These are phyloP conservation scores for Lachancea dasiensis DNA, from an alignment of 805 yeast genomes.

Conservation along the genomic window DNA sequence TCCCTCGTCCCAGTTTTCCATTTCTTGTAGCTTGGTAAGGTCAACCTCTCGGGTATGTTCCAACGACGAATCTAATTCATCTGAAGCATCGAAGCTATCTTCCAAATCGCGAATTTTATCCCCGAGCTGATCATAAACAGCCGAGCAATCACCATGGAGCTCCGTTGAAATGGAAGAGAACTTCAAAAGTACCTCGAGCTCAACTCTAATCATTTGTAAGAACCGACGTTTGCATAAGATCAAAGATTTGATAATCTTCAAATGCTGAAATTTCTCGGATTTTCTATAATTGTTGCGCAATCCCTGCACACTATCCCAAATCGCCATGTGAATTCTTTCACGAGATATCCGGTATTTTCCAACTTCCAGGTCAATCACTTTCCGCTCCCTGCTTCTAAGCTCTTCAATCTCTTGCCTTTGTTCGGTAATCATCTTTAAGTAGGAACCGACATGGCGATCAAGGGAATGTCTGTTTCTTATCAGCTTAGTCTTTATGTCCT, in stretches of 20 bases:
- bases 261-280: conserved; percentile 40
- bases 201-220: conserved; percentile 39
- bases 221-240: conserved; percentile 36
- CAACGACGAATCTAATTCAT: conserved; percentile 44
- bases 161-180: conserved; percentile 20
- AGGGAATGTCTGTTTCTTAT: conserved; percentile 67
- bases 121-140: conserved; percentile 27
- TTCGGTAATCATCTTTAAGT: conserved; percentile 75
- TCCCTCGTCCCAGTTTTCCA: conserved; percentile 48
- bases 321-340: conserved; percentile 36
- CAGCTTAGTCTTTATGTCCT: conserved; percentile 78
- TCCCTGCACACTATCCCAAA: conserved; percentile 39
- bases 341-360: conserved; percentile 32
- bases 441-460: conserved; percentile 79
- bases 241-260: conserved; percentile 37
- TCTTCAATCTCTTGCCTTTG: conserved; percentile 71
- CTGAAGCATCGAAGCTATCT: conserved; percentile 42
- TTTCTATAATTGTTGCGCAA: conserved; percentile 36
- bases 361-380: conserved; percentile 36
- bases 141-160: conserved; percentile 21
- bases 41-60: conserved; percentile 41
- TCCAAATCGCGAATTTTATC: conserved; percentile 51
- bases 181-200: conserved; percentile 28
- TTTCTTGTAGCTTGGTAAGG: conserved; percentile 42
- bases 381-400: conserved; percentile 48